Evolutionary conservation across 768 basidiomycete genomes (phyloP), one percentile per base, ranked within the genome.

Genomic region (Crucibulum laeve): DNA sequence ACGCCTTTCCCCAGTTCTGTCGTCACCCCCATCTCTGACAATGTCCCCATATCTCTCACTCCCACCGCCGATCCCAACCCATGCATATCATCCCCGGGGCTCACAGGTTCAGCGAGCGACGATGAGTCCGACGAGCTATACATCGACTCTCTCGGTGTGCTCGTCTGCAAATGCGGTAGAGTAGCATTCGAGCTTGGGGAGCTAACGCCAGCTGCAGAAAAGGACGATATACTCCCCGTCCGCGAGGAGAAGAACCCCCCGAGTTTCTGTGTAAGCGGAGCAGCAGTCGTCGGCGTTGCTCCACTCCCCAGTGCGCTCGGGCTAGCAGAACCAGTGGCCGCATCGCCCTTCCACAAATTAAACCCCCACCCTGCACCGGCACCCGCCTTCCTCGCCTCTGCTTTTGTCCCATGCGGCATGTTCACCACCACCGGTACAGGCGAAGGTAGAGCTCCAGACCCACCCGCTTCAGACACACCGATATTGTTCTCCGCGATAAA

Each of bases 401-500:
- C 18, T 40, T 44, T 44, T 18, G 53, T 43, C 68, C n/a, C 54
- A 64, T 8, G 63, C 62, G 35, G 35, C 56, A 64, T 63, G 2
- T n/a, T n/a, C n/a, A n/a, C n/a, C n/a, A n/a, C n/a, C n/a, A n/a
- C n/a, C n/a, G 60, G 61, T 17, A 74, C 71, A 10, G 67, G 66
- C 10, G 64, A 69, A 8, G 74, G 71, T 3, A 72, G 57, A 40
- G 69, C 71, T 3, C 70, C 51, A 17, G 60, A 51, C 30, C 55
- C 49, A 37, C 56, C 42, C 4, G 47, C 46, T 19, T 42, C 38
- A 39, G 40, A 39, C 42, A 53, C 62, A 6, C 85, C 85, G 38
- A 87, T 70, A 44, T 80, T 79, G 58, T 84, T 80, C 50, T 88
- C 81, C 17, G 77, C 79, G 50, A 91, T 90, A 57, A 87, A 97